Conservation (phyloP, 2,329 filamentous ascomycete species). For the Penicillium italicum region DNA sequence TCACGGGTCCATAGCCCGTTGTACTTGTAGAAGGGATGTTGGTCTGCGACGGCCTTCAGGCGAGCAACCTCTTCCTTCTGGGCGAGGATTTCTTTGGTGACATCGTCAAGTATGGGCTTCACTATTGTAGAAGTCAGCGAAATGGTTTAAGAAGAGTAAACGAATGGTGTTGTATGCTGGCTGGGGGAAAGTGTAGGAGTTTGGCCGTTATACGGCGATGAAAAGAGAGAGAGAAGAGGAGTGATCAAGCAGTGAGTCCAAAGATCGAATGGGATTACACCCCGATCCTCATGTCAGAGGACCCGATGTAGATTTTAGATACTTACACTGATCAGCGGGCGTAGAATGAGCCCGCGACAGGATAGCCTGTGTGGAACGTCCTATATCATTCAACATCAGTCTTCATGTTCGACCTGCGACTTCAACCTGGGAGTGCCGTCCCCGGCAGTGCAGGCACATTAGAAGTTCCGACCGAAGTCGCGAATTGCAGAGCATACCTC, state of each 20-base stretch:
- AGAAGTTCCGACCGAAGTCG: not conserved
- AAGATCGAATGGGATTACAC: not conserved
- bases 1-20: slow-evolving; percentile 81
- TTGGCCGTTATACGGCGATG: not conserved
- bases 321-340: slow-evolving; percentile 60
- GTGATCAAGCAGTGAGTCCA: not conserved
- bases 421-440: not conserved
- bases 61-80: slow-evolving; percentile 68
- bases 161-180: too few relatives aligned
- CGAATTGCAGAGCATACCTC: slow-evolving; percentile 46
- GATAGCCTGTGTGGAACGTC: slow-evolving; percentile 73
- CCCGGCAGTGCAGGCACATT: not conserved
- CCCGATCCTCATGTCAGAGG: not conserved
- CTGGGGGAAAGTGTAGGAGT: not conserved
- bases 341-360: slow-evolving; percentile 89
- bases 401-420: not conserved
- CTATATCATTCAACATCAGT: slow-evolving; percentile 36
- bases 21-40: slow-evolving; percentile 97
- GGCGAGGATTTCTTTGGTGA: slow-evolving; percentile 66
- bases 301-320: slow-evolving; percentile 10
- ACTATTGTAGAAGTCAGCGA: slow-evolving; percentile 49
- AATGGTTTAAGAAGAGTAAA: not conserved
- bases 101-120: slow-evolving; percentile 63
- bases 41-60: slow-evolving; percentile 69
- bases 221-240: not conserved